Evolutionary conservation across 75 land plant species (phyloP), one percentile per base, ranked within the genome.

Genomic region (Azolla pinnata): DNA sequence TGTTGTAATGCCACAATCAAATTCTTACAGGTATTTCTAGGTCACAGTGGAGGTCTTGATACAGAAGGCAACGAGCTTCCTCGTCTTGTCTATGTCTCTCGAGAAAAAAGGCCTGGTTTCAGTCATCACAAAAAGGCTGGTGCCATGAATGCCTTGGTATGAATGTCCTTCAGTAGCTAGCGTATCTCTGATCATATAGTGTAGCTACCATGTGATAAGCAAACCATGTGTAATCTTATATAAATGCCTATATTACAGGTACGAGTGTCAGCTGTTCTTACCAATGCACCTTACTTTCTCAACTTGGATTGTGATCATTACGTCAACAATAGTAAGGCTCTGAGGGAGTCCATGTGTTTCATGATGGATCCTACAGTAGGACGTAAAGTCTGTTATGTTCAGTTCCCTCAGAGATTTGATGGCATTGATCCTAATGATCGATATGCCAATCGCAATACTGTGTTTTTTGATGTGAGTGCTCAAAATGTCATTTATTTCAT

Each of bases 241-340:
- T n/a, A n/a, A n/a, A n/a, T n/a, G n/a, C n/a, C n/a, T n/a, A n/a
- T n/a, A n/a, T n/a, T 66, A 50, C 80, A 88, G 95, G 86, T 93
- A 26, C 86, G 98, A 34, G 98, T 93, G 17, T 85, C 90, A 38
- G 98, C 96, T 0, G 98, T 93, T 21, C 83, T 93, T 29, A 93
- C 98, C 0, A 93, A 93, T 77, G 98, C 96, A 19, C 80, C 90
- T n/a, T 93, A 76, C 63, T 30, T 93, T 66, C 80, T 90, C 60
- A 90, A 90, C 80, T 84, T 90, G 51, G 96, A 90, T 66, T 90
- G 96, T 81, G 98, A 93, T 81, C 98, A 93, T 78, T 93, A 93
- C 75, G 85, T 93, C 68, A 93, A 93, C 68, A 93, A 93, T 59
- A 93, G 98, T 77, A 93, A 88, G 73, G 98, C 98, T 0, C 47